A percentile compares a stretch with the other conserved stretches of the same genome.
Evolutionary conservation across 495 filamentous ascomycete genomes (phyloP).

Genomic region (Neurospora sp.): DNA sequence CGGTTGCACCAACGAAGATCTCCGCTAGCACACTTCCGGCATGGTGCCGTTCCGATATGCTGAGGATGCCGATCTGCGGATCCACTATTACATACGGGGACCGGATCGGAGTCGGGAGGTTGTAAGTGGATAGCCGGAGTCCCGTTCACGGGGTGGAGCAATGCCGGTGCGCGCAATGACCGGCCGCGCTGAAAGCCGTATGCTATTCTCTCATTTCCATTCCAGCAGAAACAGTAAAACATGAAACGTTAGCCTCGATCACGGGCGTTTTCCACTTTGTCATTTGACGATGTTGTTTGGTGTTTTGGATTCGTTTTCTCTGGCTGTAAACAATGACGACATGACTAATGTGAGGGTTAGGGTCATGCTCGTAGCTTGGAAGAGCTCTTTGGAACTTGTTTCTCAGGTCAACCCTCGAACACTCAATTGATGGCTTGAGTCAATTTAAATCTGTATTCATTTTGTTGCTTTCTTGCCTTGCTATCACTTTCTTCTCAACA

Average conservation of each 20-base stretch:
- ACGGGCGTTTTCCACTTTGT: background rate
- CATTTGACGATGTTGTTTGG: background rate
- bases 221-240: background rate
- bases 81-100: background rate
- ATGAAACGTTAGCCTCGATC: background rate
- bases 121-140: background rate
- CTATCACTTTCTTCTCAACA: too few relatives aligned
- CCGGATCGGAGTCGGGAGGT: background rate
- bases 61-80: background rate
- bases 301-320: background rate
- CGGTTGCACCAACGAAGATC: background rate
- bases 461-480: too few relatives aligned
- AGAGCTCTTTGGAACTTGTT: background rate
- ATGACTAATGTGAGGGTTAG: background rate
- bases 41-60: background rate
- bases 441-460: too few relatives aligned
- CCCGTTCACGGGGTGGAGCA: background rate
- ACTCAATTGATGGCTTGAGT: too few relatives aligned
- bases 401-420: too few relatives aligned
- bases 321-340: background rate
- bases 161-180: background rate
- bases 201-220: background rate
- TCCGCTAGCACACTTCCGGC: background rate
- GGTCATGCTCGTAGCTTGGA: background rate
- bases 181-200: background rate